phyloP scores from a whole-genome alignment of 352 stramenopile species.

The Pilasporangium apinafurcum region DNA sequence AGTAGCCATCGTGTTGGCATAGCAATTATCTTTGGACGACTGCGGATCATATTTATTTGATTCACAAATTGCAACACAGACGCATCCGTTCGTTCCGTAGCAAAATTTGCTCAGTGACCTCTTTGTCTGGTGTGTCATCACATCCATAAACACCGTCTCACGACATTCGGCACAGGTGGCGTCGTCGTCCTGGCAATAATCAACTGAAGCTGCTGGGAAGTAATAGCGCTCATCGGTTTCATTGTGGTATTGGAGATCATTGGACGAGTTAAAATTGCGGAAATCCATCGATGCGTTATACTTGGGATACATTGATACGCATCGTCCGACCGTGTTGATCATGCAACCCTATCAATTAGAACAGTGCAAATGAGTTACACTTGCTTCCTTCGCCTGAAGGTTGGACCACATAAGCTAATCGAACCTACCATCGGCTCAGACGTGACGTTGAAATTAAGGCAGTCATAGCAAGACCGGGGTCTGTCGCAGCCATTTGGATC shows the following conservation, averaged over 20 bases:
- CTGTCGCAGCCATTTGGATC: constrained; percentile 12
- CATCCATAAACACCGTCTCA: constrained; percentile 9
- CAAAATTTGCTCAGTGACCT: not conserved
- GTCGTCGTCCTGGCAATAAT: constrained; percentile 7
- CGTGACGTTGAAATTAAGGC: constrained; percentile 18
- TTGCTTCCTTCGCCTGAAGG: no score
- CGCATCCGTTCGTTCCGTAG: not conserved
- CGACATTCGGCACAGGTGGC: constrained; percentile 4
- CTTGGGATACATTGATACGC: no score
- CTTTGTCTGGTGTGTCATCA: constrained; percentile 3
- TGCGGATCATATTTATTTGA: constrained; percentile 1
- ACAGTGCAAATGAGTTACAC: no score
- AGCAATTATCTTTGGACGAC: constrained; percentile 4
- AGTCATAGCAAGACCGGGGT: constrained; percentile 33
- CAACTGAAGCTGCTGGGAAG: constrained; percentile 2
- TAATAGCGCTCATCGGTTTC: not conserved
- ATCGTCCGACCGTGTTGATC: not conserved
- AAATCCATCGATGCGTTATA: no score
- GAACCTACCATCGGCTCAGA: constrained; percentile 7
- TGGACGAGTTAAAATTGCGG: no score
- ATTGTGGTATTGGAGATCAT: no score
- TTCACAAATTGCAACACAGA: constrained; percentile 5
- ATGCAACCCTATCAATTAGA: not conserved
- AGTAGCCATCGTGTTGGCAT: constrained; percentile 6
- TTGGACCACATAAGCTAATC: no score